phyloP scores from a whole-genome alignment of 1,284 basidiomycete species.

The Moniliella sp. region DNA sequence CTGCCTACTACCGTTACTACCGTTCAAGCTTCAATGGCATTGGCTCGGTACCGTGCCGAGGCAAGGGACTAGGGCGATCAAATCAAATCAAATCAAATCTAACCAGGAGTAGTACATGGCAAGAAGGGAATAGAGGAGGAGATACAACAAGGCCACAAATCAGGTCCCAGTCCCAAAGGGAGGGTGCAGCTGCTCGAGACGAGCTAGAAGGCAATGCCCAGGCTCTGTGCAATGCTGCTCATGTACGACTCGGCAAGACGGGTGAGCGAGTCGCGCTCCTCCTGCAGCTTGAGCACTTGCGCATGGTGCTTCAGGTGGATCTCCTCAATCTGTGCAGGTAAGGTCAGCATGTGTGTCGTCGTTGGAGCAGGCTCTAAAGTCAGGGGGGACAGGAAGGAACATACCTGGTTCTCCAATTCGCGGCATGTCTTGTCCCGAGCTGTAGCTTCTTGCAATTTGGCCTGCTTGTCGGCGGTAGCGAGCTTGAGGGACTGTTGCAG shows the following conservation, averaged over 20 bases:
- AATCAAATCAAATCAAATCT: too few species aligned
- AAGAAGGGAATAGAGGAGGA: too few species aligned
- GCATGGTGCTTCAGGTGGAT: neutral
- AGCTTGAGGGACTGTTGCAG: neutral
- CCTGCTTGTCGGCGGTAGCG: neutral
- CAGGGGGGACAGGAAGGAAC: too few species aligned
- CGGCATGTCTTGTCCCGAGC: neutral
- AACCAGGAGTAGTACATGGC: too few species aligned
- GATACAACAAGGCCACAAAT: too few species aligned
- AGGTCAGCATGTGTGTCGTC: neutral
- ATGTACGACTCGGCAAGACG: neutral
- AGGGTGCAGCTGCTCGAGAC: too few species aligned
- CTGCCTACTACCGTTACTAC: too few species aligned
- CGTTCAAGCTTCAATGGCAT: too few species aligned
- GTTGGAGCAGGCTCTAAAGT: too few species aligned
- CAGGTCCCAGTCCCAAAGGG: too few species aligned
- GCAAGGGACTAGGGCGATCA: too few species aligned
- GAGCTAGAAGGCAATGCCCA: neutral
- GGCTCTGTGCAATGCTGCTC: neutral
- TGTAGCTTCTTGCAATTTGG: neutral
- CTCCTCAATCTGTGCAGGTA: neutral
- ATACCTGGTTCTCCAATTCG: neutral
- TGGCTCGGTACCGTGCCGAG: too few species aligned
- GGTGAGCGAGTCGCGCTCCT: neutral
- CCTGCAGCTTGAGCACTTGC: neutral